Evolutionary conservation across 1,139 yeast species (phyloP).

Genomic region (Saccharomyces uvarum): DNA sequence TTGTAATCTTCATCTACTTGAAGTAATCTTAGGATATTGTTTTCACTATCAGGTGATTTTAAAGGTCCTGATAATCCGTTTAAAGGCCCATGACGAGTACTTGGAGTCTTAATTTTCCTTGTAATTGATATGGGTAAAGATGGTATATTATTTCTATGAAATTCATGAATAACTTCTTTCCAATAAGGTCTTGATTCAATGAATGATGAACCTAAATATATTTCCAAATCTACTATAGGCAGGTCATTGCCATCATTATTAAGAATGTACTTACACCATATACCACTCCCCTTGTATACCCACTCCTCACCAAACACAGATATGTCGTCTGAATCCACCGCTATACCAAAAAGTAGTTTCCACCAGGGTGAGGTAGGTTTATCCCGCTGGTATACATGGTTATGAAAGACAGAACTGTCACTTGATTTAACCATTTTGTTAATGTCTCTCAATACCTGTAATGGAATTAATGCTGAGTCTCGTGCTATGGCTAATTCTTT

Average conservation of each 20-base stretch:
- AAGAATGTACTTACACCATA: conserved; percentile 13
- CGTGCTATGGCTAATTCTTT: conserved; percentile 15
- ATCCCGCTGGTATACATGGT: conserved; percentile 8
- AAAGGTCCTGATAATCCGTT: not conserved
- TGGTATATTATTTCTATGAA: conserved; percentile 2
- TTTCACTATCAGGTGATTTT: not conserved
- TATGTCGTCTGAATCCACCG: conserved; percentile 3
- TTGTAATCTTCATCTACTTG: not conserved
- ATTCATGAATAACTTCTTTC: conserved; percentile 16
- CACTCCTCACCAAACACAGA: conserved; percentile 14
- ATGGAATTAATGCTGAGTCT: conserved; percentile 12
- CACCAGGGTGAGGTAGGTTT: not conserved
- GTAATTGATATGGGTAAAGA: conserved; percentile 11
- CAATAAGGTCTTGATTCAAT: conserved; percentile 16
- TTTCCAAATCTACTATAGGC: conserved; percentile 7
- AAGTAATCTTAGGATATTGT: not conserved
- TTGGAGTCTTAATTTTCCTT: conserved; percentile 3
- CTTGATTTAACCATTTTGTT: conserved; percentile 6
- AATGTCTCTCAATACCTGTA: conserved; percentile 13
- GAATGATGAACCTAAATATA: conserved; percentile 15
- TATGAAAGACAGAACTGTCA: conserved; percentile 17
- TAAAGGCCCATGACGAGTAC: not conserved
- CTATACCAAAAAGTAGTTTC: not conserved
- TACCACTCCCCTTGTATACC: conserved; percentile 17
- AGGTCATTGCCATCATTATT: conserved; percentile 7